Evolutionary conservation across 805 yeast species (phyloP), one percentile per base, ranked within the genome.

Genomic region (Phaffomyces opuntiae): DNA sequence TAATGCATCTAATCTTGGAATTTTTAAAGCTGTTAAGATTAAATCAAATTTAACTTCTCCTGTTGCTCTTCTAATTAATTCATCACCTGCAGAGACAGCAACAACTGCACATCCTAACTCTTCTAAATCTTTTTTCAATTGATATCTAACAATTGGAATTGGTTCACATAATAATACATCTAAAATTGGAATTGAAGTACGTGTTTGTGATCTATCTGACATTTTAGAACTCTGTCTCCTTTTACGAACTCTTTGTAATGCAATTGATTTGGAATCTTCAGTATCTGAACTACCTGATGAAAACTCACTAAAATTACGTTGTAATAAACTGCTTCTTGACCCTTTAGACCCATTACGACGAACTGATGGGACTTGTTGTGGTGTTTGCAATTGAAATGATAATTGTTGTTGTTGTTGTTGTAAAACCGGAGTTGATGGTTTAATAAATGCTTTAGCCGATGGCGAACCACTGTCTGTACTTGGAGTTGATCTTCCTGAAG

Each of bases 151-250:
- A 46, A 83, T 83, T 0, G 96, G 93, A 49, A 87, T 86, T 2
- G 93, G 88, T 56, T 88, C 96, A 63, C 96, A 89, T 13, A 88
- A 69, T 39, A 91, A 67, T 5, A 89, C 81, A 60, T 87, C 90
- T 53, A 85, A 62, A 3, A 61, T 54, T 33, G 70, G 72, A 1
- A 59, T 33, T 19, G 49, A 8, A 9, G 31, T 49, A 2, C 45
- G 49, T 9, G 45, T 38, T 21, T 16, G 21, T 2, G 53, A 50
- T 4, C 43, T 36, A n/a, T 60, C 61, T 1, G 63, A 55, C 49
- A 56, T 52, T 47, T 54, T 65, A 9, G 80, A 65, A 40, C 79
- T 71, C 54, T 75, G 78, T 44, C 86, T 64, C 48, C 87, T 68
- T 48, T 71, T 74, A 36, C 73, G 73, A 1, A 79, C 73, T 44